Conservation (phyloP, 345 rosid genomes). For the Eucalyptus curtisii region DNA sequence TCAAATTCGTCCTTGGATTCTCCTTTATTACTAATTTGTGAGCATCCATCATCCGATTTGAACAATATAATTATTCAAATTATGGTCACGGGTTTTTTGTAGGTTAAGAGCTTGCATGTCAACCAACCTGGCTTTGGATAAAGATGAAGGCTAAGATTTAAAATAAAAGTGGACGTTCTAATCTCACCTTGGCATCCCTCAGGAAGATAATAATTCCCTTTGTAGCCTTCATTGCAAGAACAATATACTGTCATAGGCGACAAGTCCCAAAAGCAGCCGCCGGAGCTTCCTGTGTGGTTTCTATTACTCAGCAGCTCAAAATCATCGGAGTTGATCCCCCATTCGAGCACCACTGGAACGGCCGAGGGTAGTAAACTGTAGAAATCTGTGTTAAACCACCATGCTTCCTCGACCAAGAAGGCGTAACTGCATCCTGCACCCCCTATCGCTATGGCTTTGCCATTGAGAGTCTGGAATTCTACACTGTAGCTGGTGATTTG, state of each 20-base stretch:
- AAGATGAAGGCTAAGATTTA: neutral
- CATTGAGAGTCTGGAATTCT: neutral
- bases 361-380: neutral
- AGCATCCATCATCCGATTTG: neutral
- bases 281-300: neutral
- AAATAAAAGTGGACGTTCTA: neutral
- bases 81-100: neutral
- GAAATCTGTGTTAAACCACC: neutral
- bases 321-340: neutral
- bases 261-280: neutral
- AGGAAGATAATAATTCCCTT: neutral
- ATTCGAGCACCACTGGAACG: neutral
- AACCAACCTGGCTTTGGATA: neutral
- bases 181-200: neutral
- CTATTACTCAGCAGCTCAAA: neutral
- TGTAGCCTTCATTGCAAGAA: neutral
- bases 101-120: neutral
- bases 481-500: neutral
- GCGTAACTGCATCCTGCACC: neutral
- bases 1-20: neutral
- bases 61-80: neutral
- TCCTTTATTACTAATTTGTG: neutral
- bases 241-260: neutral
- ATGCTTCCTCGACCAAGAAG: neutral
- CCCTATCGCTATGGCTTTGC: neutral